Conservation (phyloP, 2,329 filamentous ascomycete species). For the Aschersonia sp. region DNA sequence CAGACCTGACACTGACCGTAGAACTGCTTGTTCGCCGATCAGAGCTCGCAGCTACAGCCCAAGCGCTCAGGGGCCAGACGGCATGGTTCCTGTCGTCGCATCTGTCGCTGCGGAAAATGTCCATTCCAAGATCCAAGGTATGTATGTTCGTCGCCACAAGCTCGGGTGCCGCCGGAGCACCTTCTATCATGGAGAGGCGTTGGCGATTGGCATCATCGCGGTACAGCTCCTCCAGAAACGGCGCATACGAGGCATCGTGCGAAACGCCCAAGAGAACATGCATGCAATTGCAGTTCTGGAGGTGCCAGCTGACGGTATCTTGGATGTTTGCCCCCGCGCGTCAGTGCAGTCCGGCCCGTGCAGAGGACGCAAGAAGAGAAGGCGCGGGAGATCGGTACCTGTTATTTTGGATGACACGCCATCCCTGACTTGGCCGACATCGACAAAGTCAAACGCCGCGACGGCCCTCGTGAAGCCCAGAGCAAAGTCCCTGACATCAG, state of each 20-base stretch:
- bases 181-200: slow-evolving; percentile 40
- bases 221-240: slow-evolving; percentile 41
- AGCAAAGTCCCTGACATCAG: slow-evolving; percentile 40
- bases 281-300: slow-evolving; percentile 46
- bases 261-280: slow-evolving; percentile 47
- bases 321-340: neutral
- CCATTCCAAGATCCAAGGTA: slow-evolving; percentile 28
- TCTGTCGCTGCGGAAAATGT: slow-evolving; percentile 40
- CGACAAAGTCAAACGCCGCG: slow-evolving; percentile 48
- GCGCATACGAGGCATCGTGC: slow-evolving; percentile 45
- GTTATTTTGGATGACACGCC: slow-evolving; percentile 45
- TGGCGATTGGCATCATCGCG: slow-evolving; percentile 25
- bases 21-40: slow-evolving; percentile 6
- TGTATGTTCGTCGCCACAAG: slow-evolving; percentile 30
- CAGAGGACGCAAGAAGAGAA: neutral
- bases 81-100: slow-evolving; percentile 18
- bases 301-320: slow-evolving; percentile 41
- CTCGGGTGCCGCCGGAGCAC: slow-evolving; percentile 33
- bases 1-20: slow-evolving; percentile 5
- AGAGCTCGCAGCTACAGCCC: neutral
- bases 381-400: slow-evolving; percentile 21
- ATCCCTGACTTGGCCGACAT: slow-evolving; percentile 45
- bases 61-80: slow-evolving; percentile 7
- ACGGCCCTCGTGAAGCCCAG: slow-evolving; percentile 44
- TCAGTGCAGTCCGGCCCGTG: neutral